Base-by-base conservation (phyloP, 768 basidiomycete species). In the Russula emetica region DNA sequence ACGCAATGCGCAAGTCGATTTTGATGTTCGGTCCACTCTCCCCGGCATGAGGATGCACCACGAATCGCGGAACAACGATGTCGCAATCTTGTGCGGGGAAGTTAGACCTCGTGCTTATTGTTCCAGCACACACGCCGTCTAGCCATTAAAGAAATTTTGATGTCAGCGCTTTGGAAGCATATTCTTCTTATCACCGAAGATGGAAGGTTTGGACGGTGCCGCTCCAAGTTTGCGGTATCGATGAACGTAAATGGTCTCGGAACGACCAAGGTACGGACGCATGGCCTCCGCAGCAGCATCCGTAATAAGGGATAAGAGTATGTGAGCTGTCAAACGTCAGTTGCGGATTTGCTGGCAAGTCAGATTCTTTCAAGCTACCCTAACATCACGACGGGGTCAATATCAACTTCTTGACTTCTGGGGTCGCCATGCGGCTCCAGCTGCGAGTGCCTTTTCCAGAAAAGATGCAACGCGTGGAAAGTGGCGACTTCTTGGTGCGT, bases 131-230 rank as follows among this genome's bases (percentile, higher is more conserved):
- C 51, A 30, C 44, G 51, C 51, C 26, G 44, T 58, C 57, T 26
- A 44, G 32, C 24, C 56, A 58, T 28, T 26, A 34, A 53, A 38
- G 28, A 24, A 50, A 55, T 42, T 14, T 44, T 50, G 50, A 24
- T 32, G 20, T 36, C 14, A 44, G 42, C 57, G 51, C 57, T 34
- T 42, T 28, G 4, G 50, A 58, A 45, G 62, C 32, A 9, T 28
- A 20, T 50, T 10, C 11, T 62, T 51, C 5, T 44, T 28, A 45
- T 28, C 26, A 45, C 34, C 51, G 24, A 32, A 64, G 6, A 60
- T 64, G 52, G 63, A 64, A 64, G 30, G 58, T 16, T 49, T 54
- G 44, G 44, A 36, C 57, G 44, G 52, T 49, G 52, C 52, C 52
- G 36, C 28, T 34, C 52, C 22, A 52, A 36, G 6, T 40, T 49